Evolutionary conservation across 2,329 filamentous ascomycete genomes (phyloP), one percentile per base, ranked within the genome.

Genomic region (Aspergillus tubingensis): DNA sequence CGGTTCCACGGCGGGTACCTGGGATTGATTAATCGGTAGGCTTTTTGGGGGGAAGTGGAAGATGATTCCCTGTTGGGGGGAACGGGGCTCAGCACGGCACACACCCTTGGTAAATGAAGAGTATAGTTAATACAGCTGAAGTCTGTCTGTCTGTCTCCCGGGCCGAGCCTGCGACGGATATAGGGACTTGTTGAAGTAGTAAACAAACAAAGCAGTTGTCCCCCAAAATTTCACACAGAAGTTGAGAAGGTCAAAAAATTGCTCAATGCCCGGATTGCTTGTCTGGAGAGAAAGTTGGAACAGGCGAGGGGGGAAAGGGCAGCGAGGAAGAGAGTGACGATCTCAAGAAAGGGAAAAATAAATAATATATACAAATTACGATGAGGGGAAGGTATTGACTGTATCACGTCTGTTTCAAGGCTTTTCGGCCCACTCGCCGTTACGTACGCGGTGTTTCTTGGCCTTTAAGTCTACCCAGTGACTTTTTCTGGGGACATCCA

Each of bases 311-410:
- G 58, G 50, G 49, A 23, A 53, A 23, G 60, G 57, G 59, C 57
- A 47, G 57, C 60, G 60, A 62, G 66, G 62, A 25, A n/a, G 43
- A 47, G 19, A 15, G 8, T 10, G 23, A 23, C 52, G 41, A 55
- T 44, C 38, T 43, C 44, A 55, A 55, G 32, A 11, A 36, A 36
- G 32, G 11, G 32, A 36, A 36, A 36, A 36, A 36, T 36, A 43
- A 47, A 47, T 47, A 55, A 55, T 27, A 44, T 25, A 57, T 25
- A 49, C 11, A 57, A 27, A 49, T 57, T 50, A 50, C 47, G 25
- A 55, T 44, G 51, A 54, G 36, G 36, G 51, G 38, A 17, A 41
- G 17, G 23, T 17, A 54, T 54, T 27, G 52, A 55, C 32, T 55
- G 53, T 55, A 47, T 47, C 53, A 55, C 41, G 53, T 47, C 39